These are phyloP conservation scores for Monosporozyma aquatica DNA, from an alignment of 805 yeast species.

Conservation along the genomic window DNA sequence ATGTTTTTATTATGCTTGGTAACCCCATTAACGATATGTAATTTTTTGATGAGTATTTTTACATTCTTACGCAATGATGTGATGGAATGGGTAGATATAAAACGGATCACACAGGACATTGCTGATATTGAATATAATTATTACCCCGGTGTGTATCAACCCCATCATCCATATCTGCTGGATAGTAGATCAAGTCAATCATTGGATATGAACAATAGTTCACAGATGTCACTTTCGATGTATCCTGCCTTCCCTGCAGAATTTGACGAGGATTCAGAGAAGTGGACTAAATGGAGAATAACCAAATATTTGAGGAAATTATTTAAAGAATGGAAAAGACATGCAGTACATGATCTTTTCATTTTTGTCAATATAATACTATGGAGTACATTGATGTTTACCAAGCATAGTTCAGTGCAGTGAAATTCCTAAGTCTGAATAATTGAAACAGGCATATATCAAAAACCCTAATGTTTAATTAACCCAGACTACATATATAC, in stretches of 20 bases:
- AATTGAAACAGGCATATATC: background rate
- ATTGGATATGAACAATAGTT: slow-evolving; percentile 2
- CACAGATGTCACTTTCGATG: background rate
- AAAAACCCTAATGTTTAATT: background rate
- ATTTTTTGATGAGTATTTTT: slow-evolving; percentile 15
- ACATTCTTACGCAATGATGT: slow-evolving; percentile 22
- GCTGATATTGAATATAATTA: slow-evolving; percentile 2
- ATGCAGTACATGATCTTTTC: slow-evolving; percentile 12
- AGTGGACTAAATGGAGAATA: background rate
- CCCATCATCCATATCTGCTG: background rate
- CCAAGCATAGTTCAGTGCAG: slow-evolving; percentile 11
- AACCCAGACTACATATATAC: too few species aligned
- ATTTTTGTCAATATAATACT: slow-evolving; percentile 11
- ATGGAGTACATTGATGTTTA: slow-evolving; percentile 16
- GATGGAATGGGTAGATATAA: slow-evolving; percentile 8
- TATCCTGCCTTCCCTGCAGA: background rate
- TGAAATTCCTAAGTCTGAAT: background rate
- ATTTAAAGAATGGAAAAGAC: slow-evolving; percentile 11
- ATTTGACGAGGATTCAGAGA: background rate
- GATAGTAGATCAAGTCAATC: background rate
- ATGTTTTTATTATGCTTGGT: slow-evolving; percentile 26
- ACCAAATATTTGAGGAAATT: slow-evolving; percentile 1
- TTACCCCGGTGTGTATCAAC: background rate
- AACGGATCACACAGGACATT: background rate
- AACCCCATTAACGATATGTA: slow-evolving; percentile 24